Evolutionary conservation across 768 basidiomycete genomes (phyloP), one percentile per base, ranked within the genome.

Genomic region (Mycena galopus): DNA sequence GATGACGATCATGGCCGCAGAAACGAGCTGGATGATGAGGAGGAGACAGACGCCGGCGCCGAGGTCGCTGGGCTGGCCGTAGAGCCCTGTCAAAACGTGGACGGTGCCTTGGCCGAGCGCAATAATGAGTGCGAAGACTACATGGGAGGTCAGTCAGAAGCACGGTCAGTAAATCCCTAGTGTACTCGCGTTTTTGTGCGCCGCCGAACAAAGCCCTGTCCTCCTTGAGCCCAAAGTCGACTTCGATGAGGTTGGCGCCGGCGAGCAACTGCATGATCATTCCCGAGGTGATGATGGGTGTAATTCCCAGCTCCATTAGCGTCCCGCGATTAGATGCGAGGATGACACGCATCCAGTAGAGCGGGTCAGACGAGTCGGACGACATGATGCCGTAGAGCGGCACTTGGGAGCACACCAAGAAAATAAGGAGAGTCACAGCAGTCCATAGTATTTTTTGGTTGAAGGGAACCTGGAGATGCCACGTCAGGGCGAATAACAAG

Each of bases 211-310:
- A 86, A 19, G 96, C 96, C 35, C 98, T 88, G 81, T 99, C 98
- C 82, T 99, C 98, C 88, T 99, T 98, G 79, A 99, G 85, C 68
- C 91, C 91, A 79, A 98, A 98, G 86, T 99, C 98, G 76, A 99
- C 95, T 65, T 99, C 97, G 79, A 99, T 95, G 79, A 99, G 87
- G 83, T 96, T 98, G 47, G 98, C 97, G 67, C 98, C 98, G 21
- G 97, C 96, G 73, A 99, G 89, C 53, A 99, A 92, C 84, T 99
- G 98, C 95, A 99, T 99, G 83, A 98, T 99, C 97, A 98, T 99
- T 79, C 98, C 98, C 62, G 94, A 95, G 12, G 98, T 99, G 81
- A 99, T 91, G 80, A 99, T 98, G 47, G 98, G 98, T 32, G 92
- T 97, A 78, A 99, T 99, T 71, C 98, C 97, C 72, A 99, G 91